Evolutionary conservation across 768 basidiomycete species (phyloP), one percentile per base, ranked within the genome.

Genomic region (Mycena indigotica): DNA sequence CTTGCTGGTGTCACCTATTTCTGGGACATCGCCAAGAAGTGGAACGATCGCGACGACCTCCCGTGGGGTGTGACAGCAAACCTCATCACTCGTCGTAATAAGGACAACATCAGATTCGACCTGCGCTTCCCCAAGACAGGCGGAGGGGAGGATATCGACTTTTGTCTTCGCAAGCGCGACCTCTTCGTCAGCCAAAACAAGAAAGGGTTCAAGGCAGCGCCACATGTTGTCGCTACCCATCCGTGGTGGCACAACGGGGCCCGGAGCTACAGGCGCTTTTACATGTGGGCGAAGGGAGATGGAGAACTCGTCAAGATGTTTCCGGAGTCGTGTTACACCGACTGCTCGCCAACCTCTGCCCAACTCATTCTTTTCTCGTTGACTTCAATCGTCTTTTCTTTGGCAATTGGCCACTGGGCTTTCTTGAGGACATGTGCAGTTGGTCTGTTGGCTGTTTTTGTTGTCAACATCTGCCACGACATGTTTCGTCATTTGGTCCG

Each of bases 51-150:
- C 17, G 82, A 85, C 52, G 41, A 44, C 41, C 64, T 85, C 32
- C 84, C 85, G 0, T 86, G 85, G 85, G 84, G 85, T 1, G 82
- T 84, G 2, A 84, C 85, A 0, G 84, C 84, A 0, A 85, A 84
- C 62, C 74, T 86, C 17, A 78, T 85, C 23, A 73, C 73, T 4
- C 77, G 81, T 2, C 77, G 81, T 23, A 73, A 76, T 57, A 62
- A 71, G 2, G 83, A 84, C 44, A 75, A 71, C 0, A 73, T 84
- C n/a, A 61, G 64, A 40, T 87, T 74, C 63, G 73, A 79, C 60
- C 65, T 73, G 17, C 66, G 64, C 4, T 86, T 83, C 61, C 86
- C 85, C 3, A 85, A 84, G 69, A 87, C 84, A 3, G 83, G 84
- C 1, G 84, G 85, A 2, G 85, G 84, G 0, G 85, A 87, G 57